Base-by-base conservation (phyloP, 306 rosid genomes). In the Prunus mongolica region DNA sequence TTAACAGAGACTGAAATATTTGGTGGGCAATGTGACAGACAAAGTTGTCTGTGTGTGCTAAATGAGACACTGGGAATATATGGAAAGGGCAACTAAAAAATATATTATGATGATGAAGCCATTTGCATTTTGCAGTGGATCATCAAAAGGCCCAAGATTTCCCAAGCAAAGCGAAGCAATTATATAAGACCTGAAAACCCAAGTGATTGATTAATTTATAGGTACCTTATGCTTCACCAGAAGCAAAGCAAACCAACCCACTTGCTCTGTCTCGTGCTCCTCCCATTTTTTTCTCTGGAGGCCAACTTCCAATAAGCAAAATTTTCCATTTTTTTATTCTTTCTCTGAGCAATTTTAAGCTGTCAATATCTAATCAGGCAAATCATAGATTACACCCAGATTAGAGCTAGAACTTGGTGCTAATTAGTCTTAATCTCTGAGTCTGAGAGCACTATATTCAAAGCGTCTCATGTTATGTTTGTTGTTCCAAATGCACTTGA, bases 191-290 rank as follows among this genome's bases (percentile, higher is more conserved):
- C 71, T 69, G n/a, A 76, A 73, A 82, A 30, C 77, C 74, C 78
- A 58, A 82, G 80, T 78, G 77, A 46, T 75, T 41, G 58, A 47
- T 70, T 49, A 65, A 72, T 22, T 28, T 32, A 64, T 50, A 7
- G 4, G 76, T 71, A 84, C 82, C 76, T 22, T 46, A 67, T 76
- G 50, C 76, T 78, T 83, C 78, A 81, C 38, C 77, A 82, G 80
- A 82, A 79, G 82, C 79, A 85, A 79, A 80, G 65, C 84, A 84
- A 82, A 73, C 75, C 79, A 76, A 46, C 64, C 93, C 87, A 86
- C 88, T 84, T 83, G 90, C 87, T 78, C 49, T 63, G 79, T 83
- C 93, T 89, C 82, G 95, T 86, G 89, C 84, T 88, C 86, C 86
- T 71, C 90, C 97, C 94, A 50, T 60, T 65, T 66, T 32, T 78